phyloP scores from a whole-genome alignment of 2,329 filamentous ascomycete species.

The Pleurostoma richardsiae region DNA sequence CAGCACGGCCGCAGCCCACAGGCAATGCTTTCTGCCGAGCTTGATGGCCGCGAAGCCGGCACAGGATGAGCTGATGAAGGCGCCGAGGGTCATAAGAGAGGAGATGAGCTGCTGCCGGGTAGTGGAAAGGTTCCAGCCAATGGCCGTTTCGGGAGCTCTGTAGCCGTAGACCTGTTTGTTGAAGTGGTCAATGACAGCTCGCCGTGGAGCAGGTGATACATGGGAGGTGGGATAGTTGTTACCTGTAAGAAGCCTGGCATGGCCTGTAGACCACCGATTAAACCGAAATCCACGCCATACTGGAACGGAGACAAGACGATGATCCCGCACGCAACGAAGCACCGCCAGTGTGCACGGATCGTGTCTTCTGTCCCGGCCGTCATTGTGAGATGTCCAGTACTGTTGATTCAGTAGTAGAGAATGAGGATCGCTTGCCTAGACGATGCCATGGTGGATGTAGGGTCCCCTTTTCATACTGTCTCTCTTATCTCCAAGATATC shows the following conservation, averaged over 20 bases:
- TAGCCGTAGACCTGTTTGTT: slow-evolving; percentile 19
- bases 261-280: slow-evolving; percentile 42
- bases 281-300: slow-evolving; percentile 43
- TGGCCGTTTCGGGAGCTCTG: slow-evolving; percentile 17
- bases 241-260: slow-evolving; percentile 39
- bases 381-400: too few relatives aligned
- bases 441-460: too few relatives aligned
- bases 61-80: slow-evolving; percentile 27
- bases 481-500: too few relatives aligned
- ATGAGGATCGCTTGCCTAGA: too few relatives aligned
- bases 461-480: too few relatives aligned
- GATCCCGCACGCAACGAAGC: slow-evolving; percentile 37
- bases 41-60: slow-evolving; percentile 26
- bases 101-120: slow-evolving; percentile 31
- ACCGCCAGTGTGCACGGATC: slow-evolving; percentile 37
- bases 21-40: slow-evolving; percentile 24
- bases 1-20: slow-evolving; percentile 42
- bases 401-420: too few relatives aligned
- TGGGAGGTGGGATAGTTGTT: background rate
- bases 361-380: slow-evolving; percentile 10
- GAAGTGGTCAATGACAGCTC: slow-evolving; percentile 26
- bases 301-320: slow-evolving; percentile 41
- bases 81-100: slow-evolving; percentile 31
- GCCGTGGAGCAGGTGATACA: slow-evolving; percentile 35
- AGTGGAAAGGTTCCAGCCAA: slow-evolving; percentile 30